Evolutionary conservation across 1,284 basidiomycete species (phyloP).

Genomic region (Tilletia walkeri): DNA sequence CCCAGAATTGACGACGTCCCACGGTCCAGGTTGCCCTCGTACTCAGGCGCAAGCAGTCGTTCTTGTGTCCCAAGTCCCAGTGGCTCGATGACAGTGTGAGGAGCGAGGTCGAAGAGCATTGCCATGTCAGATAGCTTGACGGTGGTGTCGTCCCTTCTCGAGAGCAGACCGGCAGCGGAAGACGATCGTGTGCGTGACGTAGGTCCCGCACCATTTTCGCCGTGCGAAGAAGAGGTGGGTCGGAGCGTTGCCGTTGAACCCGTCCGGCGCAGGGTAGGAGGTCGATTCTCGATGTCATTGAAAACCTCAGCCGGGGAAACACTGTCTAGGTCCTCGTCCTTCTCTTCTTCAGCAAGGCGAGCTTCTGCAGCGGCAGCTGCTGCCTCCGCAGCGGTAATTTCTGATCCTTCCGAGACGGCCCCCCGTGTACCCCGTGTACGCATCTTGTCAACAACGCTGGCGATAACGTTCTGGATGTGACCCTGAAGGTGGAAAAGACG

Average conservation of each 20-base stretch:
- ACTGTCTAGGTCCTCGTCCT: neutral
- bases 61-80: constrained; percentile 50
- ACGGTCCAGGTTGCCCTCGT: constrained; percentile 20
- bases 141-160: neutral
- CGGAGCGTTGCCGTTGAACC: neutral
- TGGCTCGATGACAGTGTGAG: constrained; percentile 50
- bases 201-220: neutral
- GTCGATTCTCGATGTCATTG: constrained; percentile 9
- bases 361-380: constrained; percentile 14
- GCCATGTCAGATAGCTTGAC: constrained; percentile 45
- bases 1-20: neutral
- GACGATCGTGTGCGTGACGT: no score
- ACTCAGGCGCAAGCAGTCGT: constrained; percentile 45
- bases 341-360: neutral
- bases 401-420: constrained; percentile 29
- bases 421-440: constrained; percentile 41
- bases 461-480: constrained; percentile 50
- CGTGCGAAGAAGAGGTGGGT: neutral
- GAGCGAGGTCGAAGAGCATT: constrained; percentile 45
- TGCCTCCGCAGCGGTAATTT: constrained; percentile 21
- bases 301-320: neutral
- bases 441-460: constrained; percentile 46
- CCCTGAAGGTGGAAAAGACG: constrained; percentile 22
- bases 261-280: neutral
- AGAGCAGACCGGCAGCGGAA: neutral